phyloP scores from a whole-genome alignment of 2,329 filamentous ascomycete genomes.

The Microsporum canis region DNA sequence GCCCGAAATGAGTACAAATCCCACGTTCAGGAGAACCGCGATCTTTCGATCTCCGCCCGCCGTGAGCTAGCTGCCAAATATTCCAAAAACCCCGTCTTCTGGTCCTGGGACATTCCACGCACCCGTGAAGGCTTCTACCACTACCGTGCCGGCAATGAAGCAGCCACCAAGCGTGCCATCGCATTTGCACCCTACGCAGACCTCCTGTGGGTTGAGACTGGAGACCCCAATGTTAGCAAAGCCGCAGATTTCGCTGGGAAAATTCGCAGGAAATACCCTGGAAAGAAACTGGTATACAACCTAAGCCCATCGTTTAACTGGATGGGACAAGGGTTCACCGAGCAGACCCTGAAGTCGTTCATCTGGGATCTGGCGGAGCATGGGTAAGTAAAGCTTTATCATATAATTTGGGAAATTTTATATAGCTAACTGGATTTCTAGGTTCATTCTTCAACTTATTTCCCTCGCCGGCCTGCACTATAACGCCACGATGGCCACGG shows the following conservation, averaged over 20 bases:
- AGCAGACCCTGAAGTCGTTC: constrained; percentile 73
- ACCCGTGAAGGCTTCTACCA: constrained; percentile 93
- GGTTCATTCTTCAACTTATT: constrained; percentile 54
- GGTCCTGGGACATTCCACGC: constrained; percentile 83
- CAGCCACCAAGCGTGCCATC: constrained; percentile 82
- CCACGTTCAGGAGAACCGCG: constrained; percentile 50
- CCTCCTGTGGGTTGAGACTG: constrained; percentile 94
- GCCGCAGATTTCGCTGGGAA: constrained; percentile 63
- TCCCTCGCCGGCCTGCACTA: constrained; percentile 53
- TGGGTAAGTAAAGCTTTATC: constrained; percentile 53
- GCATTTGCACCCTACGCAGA: constrained; percentile 88
- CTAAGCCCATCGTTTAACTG: constrained; percentile 96
- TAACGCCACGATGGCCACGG: constrained; percentile 53
- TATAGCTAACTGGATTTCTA: constrained; percentile 14
- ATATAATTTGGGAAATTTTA: neutral
- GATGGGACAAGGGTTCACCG: constrained; percentile 87
- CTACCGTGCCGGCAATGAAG: constrained; percentile 53
- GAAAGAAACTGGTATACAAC: constrained; percentile 93
- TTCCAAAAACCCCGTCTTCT: constrained; percentile 59
- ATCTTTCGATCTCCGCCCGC: constrained; percentile 68
- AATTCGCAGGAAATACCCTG: constrained; percentile 58
- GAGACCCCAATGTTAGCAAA: constrained; percentile 70
- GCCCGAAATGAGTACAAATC: constrained; percentile 57
- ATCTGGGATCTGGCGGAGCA: constrained; percentile 93
- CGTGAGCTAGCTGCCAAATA: constrained; percentile 59